These are phyloP conservation scores for Vitis amurensis DNA, from an alignment of 164 flowering plant species.

Conservation along the genomic window DNA sequence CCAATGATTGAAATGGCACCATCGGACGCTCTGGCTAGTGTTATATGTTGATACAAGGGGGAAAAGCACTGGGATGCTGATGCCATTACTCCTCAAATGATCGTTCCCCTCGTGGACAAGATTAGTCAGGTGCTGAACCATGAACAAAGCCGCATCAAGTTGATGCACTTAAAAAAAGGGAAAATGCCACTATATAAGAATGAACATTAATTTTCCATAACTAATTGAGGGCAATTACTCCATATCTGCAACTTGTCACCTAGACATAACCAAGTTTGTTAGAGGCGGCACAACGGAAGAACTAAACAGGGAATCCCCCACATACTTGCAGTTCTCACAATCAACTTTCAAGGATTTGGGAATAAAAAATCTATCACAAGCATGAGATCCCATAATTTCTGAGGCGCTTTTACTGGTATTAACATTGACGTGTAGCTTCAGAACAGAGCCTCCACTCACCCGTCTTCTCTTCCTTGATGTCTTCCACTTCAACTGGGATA, in stretches of 20 bases:
- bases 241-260: slow-evolving; percentile 30
- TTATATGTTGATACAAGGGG: slow-evolving; percentile 1
- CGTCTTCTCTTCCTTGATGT: slow-evolving; percentile 58
- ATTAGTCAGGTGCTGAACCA: not conserved
- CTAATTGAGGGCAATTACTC: not conserved
- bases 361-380: slow-evolving; percentile 31
- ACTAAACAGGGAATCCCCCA: slow-evolving; percentile 43
- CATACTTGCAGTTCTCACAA: slow-evolving; percentile 68
- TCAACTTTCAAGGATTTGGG: slow-evolving; percentile 45
- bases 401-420: slow-evolving; percentile 14
- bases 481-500: slow-evolving; percentile 60
- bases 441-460: slow-evolving; percentile 19
- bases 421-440: slow-evolving; percentile 14
- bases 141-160: slow-evolving; percentile 7
- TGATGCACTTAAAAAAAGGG: slow-evolving; percentile 8
- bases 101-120: not conserved
- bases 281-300: slow-evolving; percentile 51
- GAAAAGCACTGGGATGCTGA: slow-evolving; percentile 2
- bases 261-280: slow-evolving; percentile 77
- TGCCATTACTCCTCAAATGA: slow-evolving; percentile 7
- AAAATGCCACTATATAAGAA: not conserved
- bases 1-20: not conserved
- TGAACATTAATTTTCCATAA: not conserved
- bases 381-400: slow-evolving; percentile 17
- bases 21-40: not conserved